Evolutionary conservation across 164 flowering plant genomes (phyloP).

Genomic region (Euptelea pleiosperma): DNA sequence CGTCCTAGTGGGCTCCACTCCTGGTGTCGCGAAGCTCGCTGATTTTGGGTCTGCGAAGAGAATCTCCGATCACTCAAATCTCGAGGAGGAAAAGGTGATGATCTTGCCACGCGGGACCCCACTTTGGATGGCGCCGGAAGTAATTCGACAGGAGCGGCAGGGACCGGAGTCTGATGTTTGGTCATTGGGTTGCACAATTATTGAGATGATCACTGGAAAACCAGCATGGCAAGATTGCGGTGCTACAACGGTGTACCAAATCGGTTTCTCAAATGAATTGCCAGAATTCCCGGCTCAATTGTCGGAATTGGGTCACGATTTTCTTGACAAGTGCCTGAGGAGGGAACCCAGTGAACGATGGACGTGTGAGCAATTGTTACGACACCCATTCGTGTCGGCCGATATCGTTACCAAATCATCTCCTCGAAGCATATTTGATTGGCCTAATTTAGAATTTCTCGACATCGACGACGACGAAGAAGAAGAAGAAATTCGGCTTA

Average conservation of each 20-base stretch:
- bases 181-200: conserved; percentile 77
- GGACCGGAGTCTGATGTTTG: conserved; percentile 70
- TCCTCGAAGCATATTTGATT: conserved; percentile 59
- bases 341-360: conserved; percentile 43
- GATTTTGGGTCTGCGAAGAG: conserved; percentile 68
- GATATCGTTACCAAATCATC: conserved; percentile 23
- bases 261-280: conserved; percentile 45
- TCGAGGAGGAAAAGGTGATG: background rate
- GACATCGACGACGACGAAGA: conserved; percentile 28
- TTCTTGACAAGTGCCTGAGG: conserved; percentile 48
- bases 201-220: conserved; percentile 69
- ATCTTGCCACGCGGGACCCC: conserved; percentile 62
- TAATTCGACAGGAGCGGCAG: conserved; percentile 48
- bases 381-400: conserved; percentile 47
- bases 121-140: conserved; percentile 94
- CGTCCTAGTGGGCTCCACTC: conserved; percentile 36
- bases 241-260: conserved; percentile 29
- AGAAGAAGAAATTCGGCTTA: conserved; percentile 2
- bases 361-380: conserved; percentile 55
- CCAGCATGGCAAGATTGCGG: conserved; percentile 57
- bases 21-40: conserved; percentile 54
- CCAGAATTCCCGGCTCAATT: conserved; percentile 46
- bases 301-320: conserved; percentile 50
- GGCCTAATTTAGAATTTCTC: conserved; percentile 26
- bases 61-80: conserved; percentile 6